Percentiles rank a stretch among this genome's conserved stretches.
Conservation (phyloP, 2,329 filamentous ascomycete species). For the Claviceps sp. region DNA sequence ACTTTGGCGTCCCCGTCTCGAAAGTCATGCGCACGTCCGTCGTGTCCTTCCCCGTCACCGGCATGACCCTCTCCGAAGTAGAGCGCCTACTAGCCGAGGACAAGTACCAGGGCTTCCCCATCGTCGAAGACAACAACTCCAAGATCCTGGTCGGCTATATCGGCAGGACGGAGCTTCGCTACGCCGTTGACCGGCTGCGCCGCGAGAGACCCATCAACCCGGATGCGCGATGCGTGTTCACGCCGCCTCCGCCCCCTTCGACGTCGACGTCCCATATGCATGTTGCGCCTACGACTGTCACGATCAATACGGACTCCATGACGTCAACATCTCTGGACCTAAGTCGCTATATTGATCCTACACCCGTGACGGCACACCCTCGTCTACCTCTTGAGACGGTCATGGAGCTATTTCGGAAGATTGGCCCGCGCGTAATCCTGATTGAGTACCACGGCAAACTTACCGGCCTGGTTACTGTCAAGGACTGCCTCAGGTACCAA, state of each 20-base stretch:
- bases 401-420: conserved; percentile 98
- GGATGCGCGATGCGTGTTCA: conserved; percentile 62
- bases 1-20: conserved; percentile 87
- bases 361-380: conserved; percentile 82
- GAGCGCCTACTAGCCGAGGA: conserved; percentile 66
- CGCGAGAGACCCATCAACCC: conserved; percentile 54
- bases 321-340: conserved; percentile 58
- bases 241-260: conserved; percentile 24
- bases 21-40: conserved; percentile 74
- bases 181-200: conserved; percentile 72
- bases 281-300: conserved; percentile 31
- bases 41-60: conserved; percentile 59
- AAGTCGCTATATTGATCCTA: conserved; percentile 74
- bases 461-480: conserved; percentile 80
- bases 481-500: conserved; percentile 94
- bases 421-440: conserved; percentile 84
- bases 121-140: conserved; percentile 60
- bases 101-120: conserved; percentile 83
- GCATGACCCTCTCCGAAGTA: conserved; percentile 61
- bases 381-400: conserved; percentile 87
- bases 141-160: conserved; percentile 82
- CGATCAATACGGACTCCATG: conserved; percentile 43
- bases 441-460: conserved; percentile 81
- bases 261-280: conserved; percentile 20
- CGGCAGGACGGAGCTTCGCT: conserved; percentile 79